phyloP scores from a whole-genome alignment of 2,329 filamentous ascomycete species.

The Knufia petricola region DNA sequence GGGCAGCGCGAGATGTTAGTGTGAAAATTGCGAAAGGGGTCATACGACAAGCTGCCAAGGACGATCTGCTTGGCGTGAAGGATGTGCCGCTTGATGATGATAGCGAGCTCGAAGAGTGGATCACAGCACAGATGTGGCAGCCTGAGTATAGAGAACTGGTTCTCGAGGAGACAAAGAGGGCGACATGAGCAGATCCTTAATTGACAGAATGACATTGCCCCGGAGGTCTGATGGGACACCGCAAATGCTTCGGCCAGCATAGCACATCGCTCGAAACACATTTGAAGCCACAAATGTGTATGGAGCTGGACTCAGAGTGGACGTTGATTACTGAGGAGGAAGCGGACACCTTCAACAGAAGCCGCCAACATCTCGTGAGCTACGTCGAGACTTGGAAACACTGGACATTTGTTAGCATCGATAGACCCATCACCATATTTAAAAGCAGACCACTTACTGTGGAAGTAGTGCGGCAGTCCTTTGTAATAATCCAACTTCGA shows the following conservation, averaged over 20 bases:
- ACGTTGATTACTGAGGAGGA: slow-evolving; percentile 8
- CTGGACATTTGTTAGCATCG: neutral
- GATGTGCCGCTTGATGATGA: slow-evolving; percentile 48
- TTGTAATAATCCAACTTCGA: slow-evolving; percentile 38
- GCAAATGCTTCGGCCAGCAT: neutral
- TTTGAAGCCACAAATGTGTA: no score
- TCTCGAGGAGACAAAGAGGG: slow-evolving; percentile 1
- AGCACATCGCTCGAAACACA: no score
- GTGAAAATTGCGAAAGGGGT: slow-evolving; percentile 68
- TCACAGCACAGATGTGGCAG: slow-evolving; percentile 36
- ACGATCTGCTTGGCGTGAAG: slow-evolving; percentile 56
- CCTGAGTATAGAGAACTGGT: slow-evolving; percentile 25
- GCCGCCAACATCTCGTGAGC: slow-evolving; percentile 18
- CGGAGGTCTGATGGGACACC: neutral
- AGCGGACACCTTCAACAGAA: slow-evolving; percentile 15
- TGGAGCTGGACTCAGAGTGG: no score
- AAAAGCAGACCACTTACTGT: slow-evolving; percentile 2
- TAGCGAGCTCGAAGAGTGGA: slow-evolving; percentile 31
- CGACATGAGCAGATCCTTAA: neutral
- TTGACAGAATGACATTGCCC: no score
- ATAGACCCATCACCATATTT: neutral
- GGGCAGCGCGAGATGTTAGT: slow-evolving; percentile 63
- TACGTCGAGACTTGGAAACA: slow-evolving; percentile 13
- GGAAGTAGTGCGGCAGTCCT: slow-evolving; percentile 35
- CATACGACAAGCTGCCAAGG: slow-evolving; percentile 59